These are phyloP conservation scores for Excoecaria cochinchinensis DNA, from an alignment of 345 rosid species.

Conservation along the genomic window DNA sequence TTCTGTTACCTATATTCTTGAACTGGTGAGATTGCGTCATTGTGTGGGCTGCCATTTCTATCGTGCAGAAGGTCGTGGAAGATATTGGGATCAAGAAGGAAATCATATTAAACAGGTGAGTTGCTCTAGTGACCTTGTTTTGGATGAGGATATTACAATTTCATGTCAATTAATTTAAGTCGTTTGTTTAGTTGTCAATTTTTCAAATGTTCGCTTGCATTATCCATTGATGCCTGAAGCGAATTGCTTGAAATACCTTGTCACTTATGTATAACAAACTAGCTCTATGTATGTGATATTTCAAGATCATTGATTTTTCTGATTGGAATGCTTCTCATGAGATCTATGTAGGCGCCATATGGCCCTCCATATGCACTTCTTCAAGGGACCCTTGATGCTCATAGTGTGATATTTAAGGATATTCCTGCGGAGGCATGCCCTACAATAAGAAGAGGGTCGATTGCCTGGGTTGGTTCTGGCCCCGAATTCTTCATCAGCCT, in stretches of 20 bases:
- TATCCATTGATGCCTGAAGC: not conserved
- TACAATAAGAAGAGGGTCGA: constrained; percentile 65
- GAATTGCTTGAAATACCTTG: not conserved
- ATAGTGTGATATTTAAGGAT: constrained; percentile 48
- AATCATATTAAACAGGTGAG: constrained; percentile 69
- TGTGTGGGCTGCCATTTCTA: constrained; percentile 85
- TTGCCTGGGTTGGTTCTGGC: constrained; percentile 83
- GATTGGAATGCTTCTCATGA: constrained; percentile 10
- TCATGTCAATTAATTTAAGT: not conserved
- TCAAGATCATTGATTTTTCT: not conserved
- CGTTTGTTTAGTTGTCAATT: not conserved
- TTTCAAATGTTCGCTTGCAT: not conserved
- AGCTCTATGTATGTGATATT: not conserved
- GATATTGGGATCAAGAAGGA: constrained; percentile 75
- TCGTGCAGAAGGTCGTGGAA: constrained; percentile 80
- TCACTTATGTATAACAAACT: not conserved
- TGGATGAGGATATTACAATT: not conserved
- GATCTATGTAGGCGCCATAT: constrained; percentile 52
- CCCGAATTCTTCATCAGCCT: constrained; percentile 93
- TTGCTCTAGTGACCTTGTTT: not conserved
- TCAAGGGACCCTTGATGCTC: constrained; percentile 80
- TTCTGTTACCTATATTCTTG: constrained; percentile 76
- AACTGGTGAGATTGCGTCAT: constrained; percentile 59
- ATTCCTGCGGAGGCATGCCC: constrained; percentile 68
- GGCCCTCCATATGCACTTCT: constrained; percentile 90